Conservation (phyloP, 2,329 filamentous ascomycete species). For the Ampelomyces quisqualis region DNA sequence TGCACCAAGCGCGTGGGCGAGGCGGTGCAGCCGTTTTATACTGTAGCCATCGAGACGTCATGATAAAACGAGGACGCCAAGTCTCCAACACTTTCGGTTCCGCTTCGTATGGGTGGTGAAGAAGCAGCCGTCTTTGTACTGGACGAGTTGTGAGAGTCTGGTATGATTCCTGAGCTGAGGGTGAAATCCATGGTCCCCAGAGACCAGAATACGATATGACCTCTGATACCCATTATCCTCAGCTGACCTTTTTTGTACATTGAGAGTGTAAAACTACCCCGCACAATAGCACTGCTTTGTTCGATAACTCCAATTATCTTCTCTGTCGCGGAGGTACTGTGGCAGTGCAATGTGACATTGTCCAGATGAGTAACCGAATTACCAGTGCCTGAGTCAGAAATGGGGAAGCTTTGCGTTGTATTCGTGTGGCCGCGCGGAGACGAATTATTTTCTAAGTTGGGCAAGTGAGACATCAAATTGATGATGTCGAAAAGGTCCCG, state of each 20-base stretch:
- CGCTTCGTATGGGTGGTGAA: background rate
- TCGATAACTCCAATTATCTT: constrained; percentile 28
- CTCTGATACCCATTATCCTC: constrained; percentile 31
- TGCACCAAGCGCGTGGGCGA: background rate
- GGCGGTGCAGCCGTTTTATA: background rate
- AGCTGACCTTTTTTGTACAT: constrained; percentile 23
- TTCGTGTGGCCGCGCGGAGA: no score
- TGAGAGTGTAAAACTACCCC: constrained; percentile 28
- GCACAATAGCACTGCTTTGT: constrained; percentile 25
- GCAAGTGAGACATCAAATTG: constrained; percentile 34
- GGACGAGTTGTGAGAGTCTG: constrained; percentile 13
- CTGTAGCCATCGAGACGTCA: background rate
- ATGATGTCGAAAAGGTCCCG: constrained; percentile 34
- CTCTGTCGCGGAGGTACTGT: constrained; percentile 20
- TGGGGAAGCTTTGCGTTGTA: no score
- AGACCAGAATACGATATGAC: constrained; percentile 31
- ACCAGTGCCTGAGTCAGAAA: no score
- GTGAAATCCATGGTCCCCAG: constrained; percentile 31
- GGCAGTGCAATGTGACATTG: constrained; percentile 15
- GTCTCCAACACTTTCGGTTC: background rate
- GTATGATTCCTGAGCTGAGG: constrained; percentile 27
- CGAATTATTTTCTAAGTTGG: constrained; percentile 9
- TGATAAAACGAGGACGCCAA: background rate
- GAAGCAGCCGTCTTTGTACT: background rate
- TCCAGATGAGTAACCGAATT: constrained; percentile 10